Conservation (phyloP, 179 eudicot genomes). For the Pouteria campechiana region DNA sequence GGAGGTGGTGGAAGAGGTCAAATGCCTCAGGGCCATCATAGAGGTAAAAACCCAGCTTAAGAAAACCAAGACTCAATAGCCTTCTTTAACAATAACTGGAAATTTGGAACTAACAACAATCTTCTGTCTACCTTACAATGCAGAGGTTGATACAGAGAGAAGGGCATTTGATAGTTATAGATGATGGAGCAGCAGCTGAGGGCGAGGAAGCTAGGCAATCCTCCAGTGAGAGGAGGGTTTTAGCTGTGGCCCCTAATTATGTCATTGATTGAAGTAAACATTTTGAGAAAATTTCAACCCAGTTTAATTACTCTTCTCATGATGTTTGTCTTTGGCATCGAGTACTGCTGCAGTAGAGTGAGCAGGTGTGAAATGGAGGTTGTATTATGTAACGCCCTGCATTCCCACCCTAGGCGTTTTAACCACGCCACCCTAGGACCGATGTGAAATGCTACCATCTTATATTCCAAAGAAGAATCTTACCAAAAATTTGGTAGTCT, state of each 20-base stretch:
- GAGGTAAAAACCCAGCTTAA: slow-evolving; percentile 43
- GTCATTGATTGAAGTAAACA: slow-evolving; percentile 42
- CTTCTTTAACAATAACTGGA: too few relatives aligned
- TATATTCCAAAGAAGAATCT: too few relatives aligned
- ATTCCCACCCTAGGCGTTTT: too few relatives aligned
- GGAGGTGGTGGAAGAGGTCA: slow-evolving; percentile 54
- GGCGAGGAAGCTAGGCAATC: slow-evolving; percentile 31
- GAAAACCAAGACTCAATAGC: too few relatives aligned
- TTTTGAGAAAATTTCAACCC: not conserved
- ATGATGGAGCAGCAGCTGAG: slow-evolving; percentile 44
- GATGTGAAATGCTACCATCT: too few relatives aligned
- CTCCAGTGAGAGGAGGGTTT: slow-evolving; percentile 50
- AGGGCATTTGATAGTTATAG: slow-evolving; percentile 80
- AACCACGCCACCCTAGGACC: too few relatives aligned
- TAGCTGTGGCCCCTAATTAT: slow-evolving; percentile 91
- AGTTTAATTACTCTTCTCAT: not conserved
- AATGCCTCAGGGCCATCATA: slow-evolving; percentile 62
- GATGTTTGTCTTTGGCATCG: not conserved
- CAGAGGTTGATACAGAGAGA: slow-evolving; percentile 85
- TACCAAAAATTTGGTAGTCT: too few relatives aligned
- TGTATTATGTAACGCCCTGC: too few relatives aligned
- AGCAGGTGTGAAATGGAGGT: too few relatives aligned
- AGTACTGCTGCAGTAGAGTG: too few relatives aligned
- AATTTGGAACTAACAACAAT: not conserved
- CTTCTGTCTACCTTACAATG: not conserved